phyloP scores from a whole-genome alignment of 2,329 filamentous ascomycete genomes.

The Emergomyces pasteurianus region DNA sequence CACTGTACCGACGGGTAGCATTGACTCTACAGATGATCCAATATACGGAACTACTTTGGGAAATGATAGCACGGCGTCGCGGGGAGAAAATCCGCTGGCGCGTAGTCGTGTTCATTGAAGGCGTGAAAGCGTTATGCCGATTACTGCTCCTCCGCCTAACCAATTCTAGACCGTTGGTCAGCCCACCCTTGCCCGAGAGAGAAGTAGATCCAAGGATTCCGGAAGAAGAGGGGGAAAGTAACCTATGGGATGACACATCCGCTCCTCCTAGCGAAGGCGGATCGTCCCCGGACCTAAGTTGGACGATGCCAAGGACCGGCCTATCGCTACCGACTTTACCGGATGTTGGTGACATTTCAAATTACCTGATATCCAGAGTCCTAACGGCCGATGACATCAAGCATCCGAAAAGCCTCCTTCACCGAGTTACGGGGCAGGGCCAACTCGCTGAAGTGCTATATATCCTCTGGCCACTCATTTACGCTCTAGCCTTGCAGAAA shows the following conservation, averaged over 20 bases:
- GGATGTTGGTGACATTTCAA: slow-evolving; percentile 66
- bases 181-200: slow-evolving; percentile 73
- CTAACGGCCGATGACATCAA: slow-evolving; percentile 95
- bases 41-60: slow-evolving; percentile 92
- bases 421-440: slow-evolving; percentile 57
- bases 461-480: slow-evolving; percentile 77
- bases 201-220: slow-evolving; percentile 58
- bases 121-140: slow-evolving; percentile 73
- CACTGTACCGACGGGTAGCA: slow-evolving; percentile 69
- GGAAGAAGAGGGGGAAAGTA: slow-evolving; percentile 42
- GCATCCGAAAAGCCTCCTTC: slow-evolving; percentile 74
- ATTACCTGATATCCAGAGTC: slow-evolving; percentile 79
- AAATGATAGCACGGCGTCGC: slow-evolving; percentile 85
- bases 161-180: slow-evolving; percentile 68
- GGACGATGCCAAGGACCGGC: slow-evolving; percentile 91
- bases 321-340: slow-evolving; percentile 75
- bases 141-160: slow-evolving; percentile 72
- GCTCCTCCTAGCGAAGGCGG: slow-evolving; percentile 30
- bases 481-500: slow-evolving; percentile 69
- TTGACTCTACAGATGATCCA: slow-evolving; percentile 78
- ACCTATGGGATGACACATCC: slow-evolving; percentile 38
- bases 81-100: slow-evolving; percentile 74
- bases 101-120: slow-evolving; percentile 72
- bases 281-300: slow-evolving; percentile 41
- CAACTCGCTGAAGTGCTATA: slow-evolving; percentile 83